These are phyloP conservation scores for Stygiomarasmius scandens DNA, from an alignment of 1,284 basidiomycete genomes.

Conservation along the genomic window DNA sequence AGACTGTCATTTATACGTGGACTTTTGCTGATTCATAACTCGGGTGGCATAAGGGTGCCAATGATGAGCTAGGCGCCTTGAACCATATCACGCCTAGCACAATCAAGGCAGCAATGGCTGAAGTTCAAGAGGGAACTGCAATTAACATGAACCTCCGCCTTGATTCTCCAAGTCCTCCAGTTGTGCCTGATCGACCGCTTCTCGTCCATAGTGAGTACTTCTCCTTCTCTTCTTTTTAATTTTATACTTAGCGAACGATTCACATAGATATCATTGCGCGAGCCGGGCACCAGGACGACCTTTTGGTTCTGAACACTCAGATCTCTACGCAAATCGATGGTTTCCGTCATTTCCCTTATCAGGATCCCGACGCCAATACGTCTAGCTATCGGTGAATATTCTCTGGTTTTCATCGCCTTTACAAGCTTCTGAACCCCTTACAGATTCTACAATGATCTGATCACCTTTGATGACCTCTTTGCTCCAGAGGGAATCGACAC, in stretches of 20 bases:
- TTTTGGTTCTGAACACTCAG: slow-evolving; percentile 17
- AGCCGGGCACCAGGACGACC: slow-evolving; percentile 14
- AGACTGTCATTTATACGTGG: background rate
- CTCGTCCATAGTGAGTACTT: slow-evolving; percentile 5
- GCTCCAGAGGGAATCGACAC: slow-evolving; percentile 3
- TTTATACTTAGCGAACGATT: no score
- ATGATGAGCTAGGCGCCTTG: slow-evolving; percentile 14
- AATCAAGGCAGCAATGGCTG: slow-evolving; percentile 13
- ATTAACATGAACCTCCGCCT: slow-evolving; percentile 18
- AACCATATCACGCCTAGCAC: slow-evolving; percentile 17
- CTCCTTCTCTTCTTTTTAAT: no score
- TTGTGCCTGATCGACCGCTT: slow-evolving; percentile 1
- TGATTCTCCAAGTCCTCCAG: slow-evolving; percentile 5
- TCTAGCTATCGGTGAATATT: slow-evolving; percentile 14
- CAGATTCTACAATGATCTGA: slow-evolving; percentile 19
- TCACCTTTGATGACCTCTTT: slow-evolving; percentile 14
- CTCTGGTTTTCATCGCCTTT: background rate
- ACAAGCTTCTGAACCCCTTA: background rate
- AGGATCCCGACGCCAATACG: background rate
- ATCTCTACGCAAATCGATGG: slow-evolving; percentile 18
- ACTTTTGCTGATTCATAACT: background rate
- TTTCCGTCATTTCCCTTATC: slow-evolving; percentile 17
- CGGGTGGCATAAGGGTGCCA: slow-evolving; percentile 9
- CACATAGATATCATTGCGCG: slow-evolving; percentile 7
- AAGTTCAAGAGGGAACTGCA: slow-evolving; percentile 10